Base-by-base conservation (phyloP, 208 protist species). In the Crithidia thermophila region DNA sequence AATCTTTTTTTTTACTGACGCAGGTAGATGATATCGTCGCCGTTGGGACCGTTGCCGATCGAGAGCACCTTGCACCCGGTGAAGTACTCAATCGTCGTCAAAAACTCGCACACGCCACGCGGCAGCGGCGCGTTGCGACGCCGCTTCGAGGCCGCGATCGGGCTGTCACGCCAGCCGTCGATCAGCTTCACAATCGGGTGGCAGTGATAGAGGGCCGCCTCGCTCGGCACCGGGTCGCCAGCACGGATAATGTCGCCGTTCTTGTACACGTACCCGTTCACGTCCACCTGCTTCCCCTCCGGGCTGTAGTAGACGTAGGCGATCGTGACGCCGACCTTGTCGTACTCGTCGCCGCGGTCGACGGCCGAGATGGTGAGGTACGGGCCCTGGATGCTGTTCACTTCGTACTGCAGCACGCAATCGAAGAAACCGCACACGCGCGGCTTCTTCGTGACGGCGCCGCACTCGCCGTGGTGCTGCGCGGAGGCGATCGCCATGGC, bases 291-390 rank as follows among this genome's bases (percentile, higher is more conserved):
- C 57, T 67, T 68, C 20, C 84, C 84, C 4, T 85, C 71, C 0
- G 70, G 75, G 66, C 78, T 75, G 77, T 90, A 88, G 69, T 94
- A 97, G 46, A 97, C 67, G 72, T 97, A 97, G 14, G 87, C 93
- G 63, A 97, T 94, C 23, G 81, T 89, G 33, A 97, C 68, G 18
- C 91, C 93, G 39, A 96, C 39, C 69, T 83, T 82, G 49, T 97
- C 91, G 75, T 97, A 97, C 49, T 95, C 89, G 40, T 97, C 93
- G 10, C 88, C 93, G 55, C 93, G 88, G 74, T 97, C 93, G 16
- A 97, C 59, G 13, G 93, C 93, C 36, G 89, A 95, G 74, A 97
- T 97, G 72, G 89, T 89, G n/a, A 96, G 79, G 68, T 94, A 95
- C 23, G 93, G 93, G 21, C 93, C 93, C 67, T 97, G 93, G 14